Conservation (phyloP, 495 filamentous ascomycete genomes). For the Pseudomonodictys pantanalensis region DNA sequence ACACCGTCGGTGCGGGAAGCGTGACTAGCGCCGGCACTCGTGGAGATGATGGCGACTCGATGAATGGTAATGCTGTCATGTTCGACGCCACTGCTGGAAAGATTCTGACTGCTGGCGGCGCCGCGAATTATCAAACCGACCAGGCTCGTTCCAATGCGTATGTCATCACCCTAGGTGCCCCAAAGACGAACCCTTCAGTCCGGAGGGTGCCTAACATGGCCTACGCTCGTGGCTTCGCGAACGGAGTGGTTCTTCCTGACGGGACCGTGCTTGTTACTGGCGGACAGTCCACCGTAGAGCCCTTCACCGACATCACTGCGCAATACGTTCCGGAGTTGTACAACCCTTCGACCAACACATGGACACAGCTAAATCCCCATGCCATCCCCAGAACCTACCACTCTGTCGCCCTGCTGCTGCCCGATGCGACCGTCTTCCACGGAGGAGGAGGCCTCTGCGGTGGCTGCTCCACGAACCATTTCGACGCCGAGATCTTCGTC, state of each 20-base stretch:
- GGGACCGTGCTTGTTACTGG: slow-evolving; percentile 57
- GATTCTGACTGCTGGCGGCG: slow-evolving; percentile 55
- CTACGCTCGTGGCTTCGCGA: slow-evolving; percentile 51
- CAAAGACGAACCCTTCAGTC: slow-evolving; percentile 35
- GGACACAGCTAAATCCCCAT: slow-evolving; percentile 43
- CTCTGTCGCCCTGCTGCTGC: slow-evolving; percentile 53
- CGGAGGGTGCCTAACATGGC: slow-evolving; percentile 45
- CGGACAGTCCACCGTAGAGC: slow-evolving; percentile 48
- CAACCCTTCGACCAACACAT: slow-evolving; percentile 46
- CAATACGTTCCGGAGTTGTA: slow-evolving; percentile 52
- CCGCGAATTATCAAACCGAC: slow-evolving; percentile 46
- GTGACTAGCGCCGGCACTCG: slow-evolving; percentile 40
- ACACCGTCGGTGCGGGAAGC: slow-evolving; percentile 44
- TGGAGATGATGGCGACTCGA: slow-evolving; percentile 48
- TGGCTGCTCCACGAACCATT: slow-evolving; percentile 54
- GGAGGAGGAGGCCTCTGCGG: slow-evolving; percentile 59
- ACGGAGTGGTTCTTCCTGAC: slow-evolving; percentile 55
- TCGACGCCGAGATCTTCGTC: slow-evolving; percentile 56
- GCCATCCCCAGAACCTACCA: slow-evolving; percentile 57
- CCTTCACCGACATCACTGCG: slow-evolving; percentile 52
- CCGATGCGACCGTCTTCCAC: slow-evolving; percentile 54
- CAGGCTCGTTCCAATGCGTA: slow-evolving; percentile 46
- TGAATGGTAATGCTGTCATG: slow-evolving; percentile 55
- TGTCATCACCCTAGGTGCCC: slow-evolving; percentile 48
- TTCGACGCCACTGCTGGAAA: slow-evolving; percentile 56